Conservation (phyloP, 2,329 filamentous ascomycete genomes). For the Metarhizium rileyi region DNA sequence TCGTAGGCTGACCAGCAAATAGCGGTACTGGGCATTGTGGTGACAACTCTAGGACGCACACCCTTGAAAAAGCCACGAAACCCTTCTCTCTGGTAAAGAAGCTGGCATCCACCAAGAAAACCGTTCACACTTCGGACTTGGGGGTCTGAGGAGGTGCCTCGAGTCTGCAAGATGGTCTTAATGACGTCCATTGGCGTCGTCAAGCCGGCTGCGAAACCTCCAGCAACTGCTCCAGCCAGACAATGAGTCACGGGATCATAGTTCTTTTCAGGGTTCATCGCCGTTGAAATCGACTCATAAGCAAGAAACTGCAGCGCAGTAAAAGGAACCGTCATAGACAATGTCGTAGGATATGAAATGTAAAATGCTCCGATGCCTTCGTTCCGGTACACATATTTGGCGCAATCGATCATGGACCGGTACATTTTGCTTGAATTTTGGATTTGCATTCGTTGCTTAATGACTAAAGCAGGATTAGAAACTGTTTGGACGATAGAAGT, state of each 20-base stretch:
- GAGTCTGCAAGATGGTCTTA: constrained; percentile 92
- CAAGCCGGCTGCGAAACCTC: constrained; percentile 84
- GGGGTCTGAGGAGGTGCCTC: constrained; percentile 69
- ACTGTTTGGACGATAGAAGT: not conserved
- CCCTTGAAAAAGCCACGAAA: constrained; percentile 86
- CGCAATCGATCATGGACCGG: constrained; percentile 78
- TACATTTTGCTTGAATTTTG: constrained; percentile 85
- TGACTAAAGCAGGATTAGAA: constrained; percentile 48
- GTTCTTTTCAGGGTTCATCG: constrained; percentile 74
- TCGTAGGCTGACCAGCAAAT: constrained; percentile 89
- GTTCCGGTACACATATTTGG: constrained; percentile 72
- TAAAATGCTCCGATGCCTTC: constrained; percentile 93
- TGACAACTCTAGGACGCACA: constrained; percentile 80
- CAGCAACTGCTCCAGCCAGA: constrained; percentile 81
- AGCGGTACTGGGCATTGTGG: constrained; percentile 97
- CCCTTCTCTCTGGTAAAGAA: constrained; percentile 79
- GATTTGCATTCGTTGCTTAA: constrained; percentile 99
- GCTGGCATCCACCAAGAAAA: constrained; percentile 65
- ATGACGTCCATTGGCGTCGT: constrained; percentile 97
- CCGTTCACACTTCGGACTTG: constrained; percentile 82
- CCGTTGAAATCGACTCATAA: constrained; percentile 91
- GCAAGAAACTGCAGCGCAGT: constrained; percentile 95
- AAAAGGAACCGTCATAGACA: constrained; percentile 98
- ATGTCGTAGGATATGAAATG: constrained; percentile 93
- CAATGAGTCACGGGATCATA: constrained; percentile 96